These are phyloP conservation scores for Oldenlandia corymbosa DNA, from an alignment of 257 asterid genomes.

Conservation along the genomic window DNA sequence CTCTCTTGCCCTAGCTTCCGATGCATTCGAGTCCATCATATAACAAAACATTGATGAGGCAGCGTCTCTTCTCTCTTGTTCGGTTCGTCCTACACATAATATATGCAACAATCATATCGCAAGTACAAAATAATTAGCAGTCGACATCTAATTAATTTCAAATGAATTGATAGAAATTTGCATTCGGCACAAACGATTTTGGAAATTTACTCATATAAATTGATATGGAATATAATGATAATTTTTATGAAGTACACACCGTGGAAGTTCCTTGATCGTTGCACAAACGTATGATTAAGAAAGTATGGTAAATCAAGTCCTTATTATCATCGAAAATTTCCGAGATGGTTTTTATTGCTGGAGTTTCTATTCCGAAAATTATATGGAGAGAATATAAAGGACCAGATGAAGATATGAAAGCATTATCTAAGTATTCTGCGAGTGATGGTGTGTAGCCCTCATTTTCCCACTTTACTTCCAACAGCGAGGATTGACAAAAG, in stretches of 20 bases:
- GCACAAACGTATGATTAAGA: slow-evolving; percentile 53
- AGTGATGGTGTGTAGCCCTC: slow-evolving; percentile 43
- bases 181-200: no score
- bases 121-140: no score
- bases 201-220: no score
- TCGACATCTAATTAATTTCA: no score
- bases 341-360: no score
- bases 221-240: no score
- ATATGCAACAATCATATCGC: no score
- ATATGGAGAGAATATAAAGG: slow-evolving; percentile 40
- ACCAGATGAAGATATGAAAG: slow-evolving; percentile 49
- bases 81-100: no score
- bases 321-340: neutral
- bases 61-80: slow-evolving; percentile 57
- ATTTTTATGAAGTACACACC: slow-evolving; percentile 26
- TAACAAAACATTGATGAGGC: slow-evolving; percentile 54
- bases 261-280: slow-evolving; percentile 54
- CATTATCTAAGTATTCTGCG: slow-evolving; percentile 42
- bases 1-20: slow-evolving; percentile 40
- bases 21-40: slow-evolving; percentile 44
- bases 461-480: slow-evolving; percentile 57
- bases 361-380: slow-evolving; percentile 30
- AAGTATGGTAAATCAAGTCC: slow-evolving; percentile 30
- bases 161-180: no score
- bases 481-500: slow-evolving; percentile 46